Evolutionary conservation across 2,329 filamentous ascomycete genomes (phyloP).

Genomic region (Fusarium euwallaceae): DNA sequence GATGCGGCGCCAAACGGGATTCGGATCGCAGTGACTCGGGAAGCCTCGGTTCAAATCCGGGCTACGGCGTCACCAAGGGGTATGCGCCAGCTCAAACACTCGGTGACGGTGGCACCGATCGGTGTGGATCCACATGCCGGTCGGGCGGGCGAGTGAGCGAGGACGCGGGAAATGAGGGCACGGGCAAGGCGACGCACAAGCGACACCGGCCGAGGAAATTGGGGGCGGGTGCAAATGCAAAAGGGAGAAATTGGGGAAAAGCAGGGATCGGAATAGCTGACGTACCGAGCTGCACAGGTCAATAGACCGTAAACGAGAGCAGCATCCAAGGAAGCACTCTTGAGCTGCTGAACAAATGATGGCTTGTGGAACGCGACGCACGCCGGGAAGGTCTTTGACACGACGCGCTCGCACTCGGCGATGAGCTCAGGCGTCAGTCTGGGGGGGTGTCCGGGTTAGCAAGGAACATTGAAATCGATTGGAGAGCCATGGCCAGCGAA

Average conservation of each 20-base stretch:
- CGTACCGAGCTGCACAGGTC: slow-evolving; percentile 70
- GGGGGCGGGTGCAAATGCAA: slow-evolving; percentile 22
- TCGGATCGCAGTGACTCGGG: slow-evolving; percentile 23
- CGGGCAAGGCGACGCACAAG: slow-evolving; percentile 20
- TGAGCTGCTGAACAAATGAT: slow-evolving; percentile 71
- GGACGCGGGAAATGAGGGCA: slow-evolving; percentile 39
- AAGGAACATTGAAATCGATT: slow-evolving; percentile 14
- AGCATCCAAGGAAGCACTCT: slow-evolving; percentile 67
- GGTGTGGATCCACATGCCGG: slow-evolving; percentile 44
- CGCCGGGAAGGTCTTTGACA: slow-evolving; percentile 71
- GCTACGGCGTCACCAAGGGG: slow-evolving; percentile 18
- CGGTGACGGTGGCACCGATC: slow-evolving; percentile 43
- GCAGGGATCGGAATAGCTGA: slow-evolving; percentile 34
- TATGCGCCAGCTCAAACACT: slow-evolving; percentile 26
- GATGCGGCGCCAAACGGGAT: slow-evolving; percentile 13
- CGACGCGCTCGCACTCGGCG: slow-evolving; percentile 71
- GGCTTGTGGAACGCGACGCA: slow-evolving; percentile 75
- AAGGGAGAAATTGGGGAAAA: slow-evolving; percentile 38
- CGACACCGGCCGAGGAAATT: slow-evolving; percentile 18
- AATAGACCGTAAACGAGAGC: slow-evolving; percentile 71
- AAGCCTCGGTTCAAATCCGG: slow-evolving; percentile 43
- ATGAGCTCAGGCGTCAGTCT: slow-evolving; percentile 69
- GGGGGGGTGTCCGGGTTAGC: slow-evolving; percentile 43
- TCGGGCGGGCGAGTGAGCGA: slow-evolving; percentile 37
- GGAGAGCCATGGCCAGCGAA: slow-evolving; percentile 9